Percentiles rank a stretch among this genome's conserved stretches.
Conservation (phyloP, 2,329 filamentous ascomycete genomes). For the Daldinia eschscholtzii region DNA sequence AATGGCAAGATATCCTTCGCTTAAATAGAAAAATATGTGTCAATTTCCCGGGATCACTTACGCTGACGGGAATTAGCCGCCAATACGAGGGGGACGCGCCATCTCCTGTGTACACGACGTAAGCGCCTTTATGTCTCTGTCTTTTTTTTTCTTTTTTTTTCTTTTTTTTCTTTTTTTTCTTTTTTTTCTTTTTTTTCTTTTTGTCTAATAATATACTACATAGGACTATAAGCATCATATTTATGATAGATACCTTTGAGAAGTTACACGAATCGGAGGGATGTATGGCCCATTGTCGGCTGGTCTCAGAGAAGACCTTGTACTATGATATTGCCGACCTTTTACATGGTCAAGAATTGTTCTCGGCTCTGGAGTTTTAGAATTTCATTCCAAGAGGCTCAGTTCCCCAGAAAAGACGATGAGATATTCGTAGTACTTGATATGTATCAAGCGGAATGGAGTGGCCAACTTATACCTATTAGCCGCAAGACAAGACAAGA, state of each 20-base stretch:
- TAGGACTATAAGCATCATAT: background rate
- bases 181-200: too few relatives aligned
- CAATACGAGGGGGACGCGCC: conserved; percentile 17
- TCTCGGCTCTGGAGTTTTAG: background rate
- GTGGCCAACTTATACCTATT: background rate
- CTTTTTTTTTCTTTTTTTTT: too few relatives aligned
- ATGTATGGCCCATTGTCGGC: background rate
- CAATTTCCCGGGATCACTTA: conserved; percentile 35
- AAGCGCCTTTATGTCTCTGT: conserved; percentile 12
- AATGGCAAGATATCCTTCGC: background rate
- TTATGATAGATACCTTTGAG: background rate
- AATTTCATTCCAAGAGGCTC: too few relatives aligned
- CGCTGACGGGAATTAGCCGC: conserved; percentile 38
- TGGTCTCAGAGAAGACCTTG: background rate
- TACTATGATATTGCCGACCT: background rate
- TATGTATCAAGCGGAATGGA: background rate
- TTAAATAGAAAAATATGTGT: conserved; percentile 34
- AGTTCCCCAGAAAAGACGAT: background rate
- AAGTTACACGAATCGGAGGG: background rate
- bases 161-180: too few relatives aligned
- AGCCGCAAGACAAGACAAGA: background rate
- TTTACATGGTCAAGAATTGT: background rate
- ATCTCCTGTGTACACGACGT: conserved; percentile 11
- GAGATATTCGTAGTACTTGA: background rate
- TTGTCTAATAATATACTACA: conserved; percentile 11